Evolutionary conservation across 2,329 filamentous ascomycete genomes (phyloP).

Genomic region (Ceratocystis eucalypticola): DNA sequence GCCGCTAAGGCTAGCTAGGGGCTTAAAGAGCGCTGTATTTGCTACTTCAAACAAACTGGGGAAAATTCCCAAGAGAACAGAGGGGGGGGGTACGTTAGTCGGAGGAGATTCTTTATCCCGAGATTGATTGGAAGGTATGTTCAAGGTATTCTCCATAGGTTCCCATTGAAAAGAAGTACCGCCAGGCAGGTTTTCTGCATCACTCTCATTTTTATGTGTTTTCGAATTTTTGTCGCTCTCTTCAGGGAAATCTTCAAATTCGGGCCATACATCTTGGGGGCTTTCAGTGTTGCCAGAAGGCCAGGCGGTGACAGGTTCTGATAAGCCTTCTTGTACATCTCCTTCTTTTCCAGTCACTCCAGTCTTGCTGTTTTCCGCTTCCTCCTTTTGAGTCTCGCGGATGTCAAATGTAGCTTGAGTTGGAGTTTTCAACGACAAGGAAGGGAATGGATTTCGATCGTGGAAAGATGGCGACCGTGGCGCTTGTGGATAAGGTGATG

Average conservation of each 20-base stretch:
- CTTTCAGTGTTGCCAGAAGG: conserved; percentile 26
- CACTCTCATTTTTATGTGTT: background rate
- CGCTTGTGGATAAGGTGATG: conserved; percentile 32
- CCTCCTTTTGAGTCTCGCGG: background rate
- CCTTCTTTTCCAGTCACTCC: conserved; percentile 26
- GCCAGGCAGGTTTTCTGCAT: background rate
- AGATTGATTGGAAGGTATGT: background rate
- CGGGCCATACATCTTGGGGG: conserved; percentile 35
- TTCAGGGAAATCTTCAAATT: conserved; percentile 35
- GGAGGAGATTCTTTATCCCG: conserved; percentile 42
- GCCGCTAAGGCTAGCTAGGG: conserved; percentile 44
- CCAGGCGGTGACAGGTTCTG: conserved; percentile 33
- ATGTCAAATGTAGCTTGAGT: conserved; percentile 25
- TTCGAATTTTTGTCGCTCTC: background rate
- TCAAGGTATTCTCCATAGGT: conserved; percentile 26
- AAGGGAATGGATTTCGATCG: conserved; percentile 40
- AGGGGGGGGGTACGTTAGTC: conserved; percentile 79
- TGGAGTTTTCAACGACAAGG: conserved; percentile 35
- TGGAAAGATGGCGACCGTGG: conserved; percentile 41
- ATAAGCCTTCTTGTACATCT: background rate
- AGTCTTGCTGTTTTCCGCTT: conserved; percentile 22
- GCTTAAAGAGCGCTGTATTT: conserved; percentile 50
- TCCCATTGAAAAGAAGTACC: conserved; percentile 31
- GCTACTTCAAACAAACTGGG: conserved; percentile 55
- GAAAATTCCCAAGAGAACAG: conserved; percentile 65